Percentiles rank a stretch among this genome's conserved stretches.
phyloP scores from a whole-genome alignment of 805 yeast genomes.

The Ascoidea tarda region DNA sequence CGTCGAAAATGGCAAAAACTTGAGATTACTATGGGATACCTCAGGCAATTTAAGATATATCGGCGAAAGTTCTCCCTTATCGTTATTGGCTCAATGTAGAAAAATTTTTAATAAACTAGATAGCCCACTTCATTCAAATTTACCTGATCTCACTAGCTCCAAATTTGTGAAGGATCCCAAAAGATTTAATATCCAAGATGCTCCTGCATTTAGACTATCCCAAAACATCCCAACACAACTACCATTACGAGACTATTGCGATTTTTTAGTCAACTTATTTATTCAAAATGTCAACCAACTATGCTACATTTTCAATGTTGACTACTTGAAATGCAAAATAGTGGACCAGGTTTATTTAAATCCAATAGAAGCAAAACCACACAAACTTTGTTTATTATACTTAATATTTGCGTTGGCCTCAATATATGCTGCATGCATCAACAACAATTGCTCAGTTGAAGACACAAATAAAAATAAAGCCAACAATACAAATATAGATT shows the following conservation, averaged over 20 bases:
- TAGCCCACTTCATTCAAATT: too few relatives aligned
- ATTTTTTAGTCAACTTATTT: too few relatives aligned
- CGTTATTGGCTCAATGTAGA: not conserved
- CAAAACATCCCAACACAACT: not conserved
- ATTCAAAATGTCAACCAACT: not conserved
- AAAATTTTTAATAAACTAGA: too few relatives aligned
- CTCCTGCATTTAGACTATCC: not conserved
- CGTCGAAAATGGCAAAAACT: too few relatives aligned
- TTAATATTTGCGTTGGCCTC: not conserved
- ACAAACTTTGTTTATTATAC: too few relatives aligned
- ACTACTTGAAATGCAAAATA: not conserved
- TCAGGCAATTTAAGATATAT: not conserved
- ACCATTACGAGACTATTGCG: not conserved
- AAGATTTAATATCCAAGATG: not conserved
- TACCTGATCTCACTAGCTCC: not conserved
- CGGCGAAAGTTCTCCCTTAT: not conserved
- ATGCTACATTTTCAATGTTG: not conserved
- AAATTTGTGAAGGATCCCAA: not conserved
- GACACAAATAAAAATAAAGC: not conserved
- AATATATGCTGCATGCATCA: not conserved
- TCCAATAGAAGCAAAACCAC: not conserved
- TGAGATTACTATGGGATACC: too few relatives aligned
- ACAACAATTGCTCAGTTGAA: too few relatives aligned
- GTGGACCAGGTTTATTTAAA: too few relatives aligned
- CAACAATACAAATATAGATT: not conserved